A percentile compares a stretch with the other conserved stretches of the same genome.
phyloP scores from a whole-genome alignment of 1,284 basidiomycete species.

The Sporisorium sorghi region DNA sequence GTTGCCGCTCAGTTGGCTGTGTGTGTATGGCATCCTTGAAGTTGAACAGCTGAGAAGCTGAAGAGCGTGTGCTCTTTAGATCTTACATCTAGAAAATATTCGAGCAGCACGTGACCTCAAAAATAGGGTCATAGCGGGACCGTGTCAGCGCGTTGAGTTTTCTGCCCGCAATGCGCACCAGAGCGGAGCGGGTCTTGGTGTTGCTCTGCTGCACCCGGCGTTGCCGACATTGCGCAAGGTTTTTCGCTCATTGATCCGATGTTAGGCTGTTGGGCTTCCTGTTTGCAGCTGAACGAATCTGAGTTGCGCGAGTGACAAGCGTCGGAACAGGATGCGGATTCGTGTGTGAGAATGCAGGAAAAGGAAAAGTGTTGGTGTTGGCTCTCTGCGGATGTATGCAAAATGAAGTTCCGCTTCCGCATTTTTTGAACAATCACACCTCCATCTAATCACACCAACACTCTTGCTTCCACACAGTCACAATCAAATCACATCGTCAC shows the following conservation, averaged over 20 bases:
- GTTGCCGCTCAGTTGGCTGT: not conserved
- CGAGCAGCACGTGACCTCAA: slow-evolving; percentile 15
- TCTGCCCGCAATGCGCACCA: not conserved
- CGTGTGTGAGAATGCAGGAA: too few relatives aligned
- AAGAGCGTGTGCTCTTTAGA: not conserved
- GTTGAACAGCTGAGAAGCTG: not conserved
- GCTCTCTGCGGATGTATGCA: not conserved
- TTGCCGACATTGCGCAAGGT: not conserved
- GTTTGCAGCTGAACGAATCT: not conserved
- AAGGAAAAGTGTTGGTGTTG: slow-evolving; percentile 10
- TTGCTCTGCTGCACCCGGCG: slow-evolving; percentile 17
- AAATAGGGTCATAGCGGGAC: not conserved
- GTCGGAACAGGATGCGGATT: too few relatives aligned
- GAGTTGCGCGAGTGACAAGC: not conserved
- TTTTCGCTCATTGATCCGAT: not conserved
- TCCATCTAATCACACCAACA: slow-evolving; percentile 3
- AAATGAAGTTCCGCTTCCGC: slow-evolving; percentile 12
- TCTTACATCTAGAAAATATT: slow-evolving; percentile 13
- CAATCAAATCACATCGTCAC: not conserved
- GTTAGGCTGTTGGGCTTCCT: not conserved
- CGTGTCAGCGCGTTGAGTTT: slow-evolving; percentile 25
- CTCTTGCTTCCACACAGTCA: not conserved
- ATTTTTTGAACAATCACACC: slow-evolving; percentile 10
- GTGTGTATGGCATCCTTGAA: too few relatives aligned
- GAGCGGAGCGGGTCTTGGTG: slow-evolving; percentile 10